These are phyloP conservation scores for Castanospermum australe DNA, from an alignment of 306 rosid genomes.

Conservation along the genomic window DNA sequence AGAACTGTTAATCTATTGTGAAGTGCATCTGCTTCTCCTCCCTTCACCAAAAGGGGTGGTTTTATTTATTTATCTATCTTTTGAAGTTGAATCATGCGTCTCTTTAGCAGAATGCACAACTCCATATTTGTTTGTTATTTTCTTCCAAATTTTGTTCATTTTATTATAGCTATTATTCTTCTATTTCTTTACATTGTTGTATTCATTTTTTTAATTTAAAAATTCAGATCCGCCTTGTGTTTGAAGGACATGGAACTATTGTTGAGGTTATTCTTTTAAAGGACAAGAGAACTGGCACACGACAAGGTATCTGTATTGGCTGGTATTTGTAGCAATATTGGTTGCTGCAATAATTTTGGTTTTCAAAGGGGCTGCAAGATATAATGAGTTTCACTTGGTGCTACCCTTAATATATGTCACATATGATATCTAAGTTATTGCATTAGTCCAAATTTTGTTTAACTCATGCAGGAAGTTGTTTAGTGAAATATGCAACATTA, in stretches of 20 bases:
- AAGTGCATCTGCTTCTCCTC: not conserved
- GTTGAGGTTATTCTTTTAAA: conserved; percentile 72
- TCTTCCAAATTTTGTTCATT: not conserved
- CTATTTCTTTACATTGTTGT: too few relatives aligned
- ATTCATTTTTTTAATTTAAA: not conserved
- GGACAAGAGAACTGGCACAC: conserved; percentile 71
- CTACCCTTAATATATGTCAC: conserved; percentile 6
- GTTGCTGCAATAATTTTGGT: conserved; percentile 12
- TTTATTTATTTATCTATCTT: not conserved
- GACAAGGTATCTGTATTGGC: conserved; percentile 58
- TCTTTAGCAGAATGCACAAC: not conserved
- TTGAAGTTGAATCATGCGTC: not conserved
- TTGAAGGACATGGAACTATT: conserved; percentile 69
- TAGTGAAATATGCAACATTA: conserved; percentile 69
- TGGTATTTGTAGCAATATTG: not conserved
- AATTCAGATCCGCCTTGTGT: conserved; percentile 68
- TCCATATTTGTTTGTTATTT: not conserved
- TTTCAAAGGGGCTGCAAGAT: conserved; percentile 17
- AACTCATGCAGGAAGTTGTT: conserved; percentile 79
- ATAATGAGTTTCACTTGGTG: conserved; percentile 2
- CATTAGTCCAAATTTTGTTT: too few relatives aligned
- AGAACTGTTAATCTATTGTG: conserved; percentile 3
- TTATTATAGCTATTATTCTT: conserved; percentile 12
- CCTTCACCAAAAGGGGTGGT: not conserved
- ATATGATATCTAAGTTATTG: not conserved